Evolutionary conservation across 257 asterid genomes (phyloP).

Genomic region (Jaltomata sinuosa): DNA sequence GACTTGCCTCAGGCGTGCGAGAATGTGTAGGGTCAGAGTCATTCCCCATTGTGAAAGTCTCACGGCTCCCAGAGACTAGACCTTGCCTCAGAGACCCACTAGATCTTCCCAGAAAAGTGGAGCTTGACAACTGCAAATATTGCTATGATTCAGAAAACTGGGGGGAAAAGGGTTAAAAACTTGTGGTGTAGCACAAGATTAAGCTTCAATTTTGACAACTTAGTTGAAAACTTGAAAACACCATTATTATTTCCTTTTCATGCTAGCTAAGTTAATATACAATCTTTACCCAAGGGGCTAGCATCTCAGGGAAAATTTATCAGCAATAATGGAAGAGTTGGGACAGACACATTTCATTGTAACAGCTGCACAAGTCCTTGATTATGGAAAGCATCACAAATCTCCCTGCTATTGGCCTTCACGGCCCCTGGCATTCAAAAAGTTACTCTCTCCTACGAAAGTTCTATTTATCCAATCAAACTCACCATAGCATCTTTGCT

Average conservation of each 20-base stretch:
- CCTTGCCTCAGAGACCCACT: conserved; percentile 68
- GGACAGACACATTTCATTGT: neutral
- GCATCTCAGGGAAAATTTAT: neutral
- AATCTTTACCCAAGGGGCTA: neutral
- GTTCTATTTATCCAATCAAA: neutral
- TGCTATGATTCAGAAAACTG: neutral
- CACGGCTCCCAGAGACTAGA: conserved; percentile 60
- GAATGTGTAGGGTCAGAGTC: conserved; percentile 63
- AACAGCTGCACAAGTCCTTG: neutral
- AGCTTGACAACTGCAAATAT: conserved; percentile 62
- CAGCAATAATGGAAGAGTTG: neutral
- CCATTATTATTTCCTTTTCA: neutral
- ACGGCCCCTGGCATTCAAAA: neutral
- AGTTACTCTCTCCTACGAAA: neutral
- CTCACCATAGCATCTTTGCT: conserved; percentile 90
- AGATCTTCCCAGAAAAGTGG: conserved; percentile 69
- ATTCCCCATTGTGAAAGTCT: conserved; percentile 42
- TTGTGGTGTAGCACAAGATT: neutral
- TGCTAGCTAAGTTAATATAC: neutral
- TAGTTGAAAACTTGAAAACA: neutral
- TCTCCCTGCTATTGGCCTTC: neutral
- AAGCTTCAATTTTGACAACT: neutral
- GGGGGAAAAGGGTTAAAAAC: neutral
- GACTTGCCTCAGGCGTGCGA: conserved; percentile 68
- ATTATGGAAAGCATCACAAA: neutral